Evolutionary conservation across 192 early-diverging fungal genomes (phyloP), one percentile per base, ranked within the genome.

Genomic region (Linnemannia hyalina): DNA sequence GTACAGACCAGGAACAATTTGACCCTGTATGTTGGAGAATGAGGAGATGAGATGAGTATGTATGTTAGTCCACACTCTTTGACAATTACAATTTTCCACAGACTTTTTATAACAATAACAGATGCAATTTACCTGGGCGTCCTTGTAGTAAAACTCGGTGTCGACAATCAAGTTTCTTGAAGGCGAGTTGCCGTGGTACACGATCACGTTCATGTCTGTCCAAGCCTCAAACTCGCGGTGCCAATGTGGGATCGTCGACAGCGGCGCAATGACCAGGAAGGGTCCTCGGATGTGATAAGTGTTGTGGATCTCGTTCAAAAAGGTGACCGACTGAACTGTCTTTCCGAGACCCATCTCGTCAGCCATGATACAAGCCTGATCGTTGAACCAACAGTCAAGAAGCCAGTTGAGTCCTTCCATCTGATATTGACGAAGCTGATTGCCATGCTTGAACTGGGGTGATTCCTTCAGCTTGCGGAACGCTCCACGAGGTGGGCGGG

Each of bases 301-400:
- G 38, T 82, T 75, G 70, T 94, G 95, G 13, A 96, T 91, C 69
- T 95, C 91, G 68, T 94, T 89, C 38, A 97, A 82, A 73, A 97
- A 94, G 4, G 94, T 93, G 32, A 94, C 95, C 1, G 95, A 95
- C 83, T 97, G 96, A 6, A 93, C 93, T 3, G 96, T 96, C 89
- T 97, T 97, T 44, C 96, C 96, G 26, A 97, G 80, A 46, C 96
- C 96, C 96, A 99, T 98, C 85, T 99, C 99, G 88, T 99, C 99
- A 0, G 99, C 99, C 97, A 99, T 99, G 75, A 99, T 99, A 82
- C 97, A 98, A 93, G 93, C 95, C 71, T 95, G 92, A 40, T 89
- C 81, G 74, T 93, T 93, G 87, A 93, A 93, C 91, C 95, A 97
- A 76, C 95, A 97, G 78, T 93, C 95, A 71, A 94, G 52, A 11